A percentile compares a stretch with the other conserved stretches of the same genome.
Evolutionary conservation across 495 filamentous ascomycete genomes (phyloP).

Genomic region (Entonaema liquescens): DNA sequence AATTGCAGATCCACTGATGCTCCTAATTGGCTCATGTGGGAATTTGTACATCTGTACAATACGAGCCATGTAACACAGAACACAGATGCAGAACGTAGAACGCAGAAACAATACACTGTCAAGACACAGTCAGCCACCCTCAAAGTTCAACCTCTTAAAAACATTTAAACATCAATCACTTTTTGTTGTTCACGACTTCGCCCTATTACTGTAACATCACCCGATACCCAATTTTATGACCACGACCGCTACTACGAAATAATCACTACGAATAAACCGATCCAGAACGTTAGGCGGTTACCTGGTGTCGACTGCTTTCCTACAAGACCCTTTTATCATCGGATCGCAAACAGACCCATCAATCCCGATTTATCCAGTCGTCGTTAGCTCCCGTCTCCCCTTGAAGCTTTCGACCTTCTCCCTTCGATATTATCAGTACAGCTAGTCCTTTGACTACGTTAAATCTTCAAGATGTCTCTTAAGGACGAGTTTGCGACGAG

Average conservation of each 20-base stretch:
- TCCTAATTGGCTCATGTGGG: constrained; percentile 21
- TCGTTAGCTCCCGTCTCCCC: constrained; percentile 25
- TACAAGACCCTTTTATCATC: neutral
- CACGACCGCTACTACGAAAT: constrained; percentile 6
- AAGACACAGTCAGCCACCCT: constrained; percentile 23
- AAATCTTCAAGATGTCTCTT: constrained; percentile 57
- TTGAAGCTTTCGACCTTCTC: neutral
- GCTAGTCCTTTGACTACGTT: neutral
- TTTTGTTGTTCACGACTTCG: constrained; percentile 9
- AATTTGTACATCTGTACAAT: constrained; percentile 41
- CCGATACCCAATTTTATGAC: constrained; percentile 6
- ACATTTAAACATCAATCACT: constrained; percentile 27
- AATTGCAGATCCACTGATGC: constrained; percentile 23
- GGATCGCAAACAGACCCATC: constrained; percentile 29
- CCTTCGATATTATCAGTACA: constrained; percentile 20
- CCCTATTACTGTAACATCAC: neutral
- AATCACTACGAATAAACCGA: constrained; percentile 25
- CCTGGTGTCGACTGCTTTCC: neutral
- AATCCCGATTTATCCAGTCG: constrained; percentile 29
- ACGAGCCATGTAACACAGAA: constrained; percentile 13
- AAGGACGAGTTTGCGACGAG: constrained; percentile 86
- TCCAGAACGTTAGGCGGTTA: constrained; percentile 3
- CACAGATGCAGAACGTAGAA: constrained; percentile 4
- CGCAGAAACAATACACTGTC: neutral
- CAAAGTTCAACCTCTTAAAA: constrained; percentile 38